Conservation (phyloP, 2,329 filamentous ascomycete species). For the Fusarium burgessii region DNA sequence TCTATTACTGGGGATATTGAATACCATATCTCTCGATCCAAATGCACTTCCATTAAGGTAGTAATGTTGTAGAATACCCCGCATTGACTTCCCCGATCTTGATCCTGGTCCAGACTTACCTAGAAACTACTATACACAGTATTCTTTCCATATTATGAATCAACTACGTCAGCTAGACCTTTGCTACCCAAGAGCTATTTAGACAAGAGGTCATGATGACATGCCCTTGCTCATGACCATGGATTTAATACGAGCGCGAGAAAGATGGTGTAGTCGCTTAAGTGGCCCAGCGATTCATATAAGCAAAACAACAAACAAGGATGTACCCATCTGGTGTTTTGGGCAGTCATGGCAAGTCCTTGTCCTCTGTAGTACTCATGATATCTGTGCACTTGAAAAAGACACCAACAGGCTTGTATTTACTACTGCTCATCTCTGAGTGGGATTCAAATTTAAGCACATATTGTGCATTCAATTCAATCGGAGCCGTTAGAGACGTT, state of each 20-base stretch:
- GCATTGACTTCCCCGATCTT: background rate
- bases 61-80: background rate
- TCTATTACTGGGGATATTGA: background rate
- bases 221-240: background rate
- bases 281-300: background rate
- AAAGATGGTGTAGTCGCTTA: background rate
- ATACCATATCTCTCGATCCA: background rate
- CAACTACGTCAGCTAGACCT: background rate
- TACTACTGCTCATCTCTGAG: background rate
- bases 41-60: background rate
- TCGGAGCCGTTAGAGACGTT: background rate
- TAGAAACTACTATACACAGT: background rate
- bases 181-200: background rate
- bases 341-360: background rate
- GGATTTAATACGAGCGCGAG: background rate
- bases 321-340: constrained; percentile 11
- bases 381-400: background rate
- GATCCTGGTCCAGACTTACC: background rate
- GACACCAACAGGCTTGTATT: background rate
- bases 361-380: constrained; percentile 7
- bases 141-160: no score
- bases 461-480: background rate
- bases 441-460: background rate
- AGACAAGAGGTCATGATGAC: background rate
- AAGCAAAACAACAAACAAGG: constrained; percentile 27